Evolutionary conservation across 305 asterid genomes (phyloP).

Genomic region (Fraxinus ornus): DNA sequence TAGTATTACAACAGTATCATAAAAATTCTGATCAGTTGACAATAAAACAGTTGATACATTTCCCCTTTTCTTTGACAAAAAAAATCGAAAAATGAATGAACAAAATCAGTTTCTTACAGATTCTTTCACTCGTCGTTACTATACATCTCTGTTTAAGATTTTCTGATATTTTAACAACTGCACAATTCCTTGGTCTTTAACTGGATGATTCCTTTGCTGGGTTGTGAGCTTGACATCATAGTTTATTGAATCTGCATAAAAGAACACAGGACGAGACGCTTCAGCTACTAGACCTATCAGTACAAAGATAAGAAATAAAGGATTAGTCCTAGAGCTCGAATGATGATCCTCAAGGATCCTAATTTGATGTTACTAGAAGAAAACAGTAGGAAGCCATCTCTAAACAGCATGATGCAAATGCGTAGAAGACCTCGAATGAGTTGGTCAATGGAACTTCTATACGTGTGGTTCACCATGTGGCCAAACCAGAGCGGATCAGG

Average conservation of each 20-base stretch:
- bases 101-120: slow-evolving; percentile 6
- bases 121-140: neutral
- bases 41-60: slow-evolving; percentile 9
- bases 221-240: neutral
- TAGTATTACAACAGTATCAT: slow-evolving; percentile 19
- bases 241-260: neutral
- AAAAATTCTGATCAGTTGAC: neutral
- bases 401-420: no score
- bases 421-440: no score
- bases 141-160: slow-evolving; percentile 21
- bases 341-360: no score
- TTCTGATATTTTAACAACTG: neutral
- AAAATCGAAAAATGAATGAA: neutral
- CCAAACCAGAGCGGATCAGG: neutral
- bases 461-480: no score
- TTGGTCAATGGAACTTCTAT: no score
- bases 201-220: neutral
- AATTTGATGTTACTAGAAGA: no score
- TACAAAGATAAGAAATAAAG: no score
- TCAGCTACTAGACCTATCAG: neutral
- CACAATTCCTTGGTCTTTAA: neutral
- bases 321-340: no score
- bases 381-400: no score
- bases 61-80: slow-evolving; percentile 1
- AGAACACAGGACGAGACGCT: neutral